phyloP scores from a whole-genome alignment of 495 filamentous ascomycete genomes.

The Penicillium cosmopolitanum region DNA sequence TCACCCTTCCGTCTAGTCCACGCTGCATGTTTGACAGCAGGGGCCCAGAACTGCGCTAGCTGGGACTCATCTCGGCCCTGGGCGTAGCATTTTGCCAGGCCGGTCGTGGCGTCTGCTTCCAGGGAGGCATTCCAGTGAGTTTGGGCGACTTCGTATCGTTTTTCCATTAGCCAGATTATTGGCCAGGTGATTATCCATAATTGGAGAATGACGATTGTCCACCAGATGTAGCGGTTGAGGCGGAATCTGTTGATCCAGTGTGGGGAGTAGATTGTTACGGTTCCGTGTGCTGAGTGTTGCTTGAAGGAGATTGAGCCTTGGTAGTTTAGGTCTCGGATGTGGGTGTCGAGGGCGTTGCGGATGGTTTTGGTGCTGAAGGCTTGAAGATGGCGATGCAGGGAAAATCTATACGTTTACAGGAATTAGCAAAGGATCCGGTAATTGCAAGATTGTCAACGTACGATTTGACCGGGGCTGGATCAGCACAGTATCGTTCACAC shows the following conservation, averaged over 20 bases:
- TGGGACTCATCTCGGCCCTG: slow-evolving; percentile 32
- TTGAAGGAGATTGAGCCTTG: slow-evolving; percentile 36
- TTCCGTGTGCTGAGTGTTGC: slow-evolving; percentile 27
- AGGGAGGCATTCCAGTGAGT: slow-evolving; percentile 39
- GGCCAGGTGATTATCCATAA: slow-evolving; percentile 53
- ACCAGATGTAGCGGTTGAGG: slow-evolving; percentile 41
- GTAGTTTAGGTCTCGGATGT: slow-evolving; percentile 49
- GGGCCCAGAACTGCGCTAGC: slow-evolving; percentile 41
- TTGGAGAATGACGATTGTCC: slow-evolving; percentile 43
- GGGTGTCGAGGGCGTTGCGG: slow-evolving; percentile 37
- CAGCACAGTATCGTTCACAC: slow-evolving; percentile 46
- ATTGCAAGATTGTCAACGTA: slow-evolving; percentile 18
- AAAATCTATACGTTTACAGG: slow-evolving; percentile 32
- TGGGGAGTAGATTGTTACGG: slow-evolving; percentile 47
- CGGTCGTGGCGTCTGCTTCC: slow-evolving; percentile 10
- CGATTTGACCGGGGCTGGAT: slow-evolving; percentile 47
- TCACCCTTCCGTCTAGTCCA: slow-evolving; percentile 28
- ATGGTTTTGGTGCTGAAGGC: slow-evolving; percentile 39
- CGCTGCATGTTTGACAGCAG: slow-evolving; percentile 42
- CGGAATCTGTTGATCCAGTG: slow-evolving; percentile 51
- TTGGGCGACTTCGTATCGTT: slow-evolving; percentile 41
- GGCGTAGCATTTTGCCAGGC: slow-evolving; percentile 28
- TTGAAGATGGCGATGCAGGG: slow-evolving; percentile 37
- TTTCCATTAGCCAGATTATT: slow-evolving; percentile 46
- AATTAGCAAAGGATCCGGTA: slow-evolving; percentile 3